A percentile compares a stretch with the other conserved stretches of the same genome.
Evolutionary conservation across 345 rosid genomes (phyloP).

Genomic region (Eucalyptus curtisii): DNA sequence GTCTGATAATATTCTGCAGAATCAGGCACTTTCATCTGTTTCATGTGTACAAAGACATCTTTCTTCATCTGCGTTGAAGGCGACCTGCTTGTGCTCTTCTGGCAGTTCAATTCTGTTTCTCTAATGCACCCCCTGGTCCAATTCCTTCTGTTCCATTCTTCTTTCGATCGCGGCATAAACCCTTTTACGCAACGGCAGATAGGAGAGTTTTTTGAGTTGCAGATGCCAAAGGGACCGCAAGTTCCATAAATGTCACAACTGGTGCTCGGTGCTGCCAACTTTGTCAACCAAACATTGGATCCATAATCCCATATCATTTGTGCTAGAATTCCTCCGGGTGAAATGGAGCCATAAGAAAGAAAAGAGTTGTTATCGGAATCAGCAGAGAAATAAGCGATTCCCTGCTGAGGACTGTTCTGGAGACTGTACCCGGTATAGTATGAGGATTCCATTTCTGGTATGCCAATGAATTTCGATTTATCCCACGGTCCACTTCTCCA

Average conservation of each 20-base stretch:
- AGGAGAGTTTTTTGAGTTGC: too few species aligned
- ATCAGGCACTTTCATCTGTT: too few species aligned
- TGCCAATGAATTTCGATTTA: background rate
- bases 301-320: background rate
- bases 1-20: too few species aligned
- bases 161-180: too few species aligned
- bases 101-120: too few species aligned
- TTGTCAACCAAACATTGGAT: background rate
- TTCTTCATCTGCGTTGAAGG: too few species aligned
- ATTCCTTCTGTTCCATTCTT: too few species aligned
- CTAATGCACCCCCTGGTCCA: too few species aligned
- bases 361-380: conserved; percentile 8
- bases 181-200: too few species aligned
- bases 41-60: too few species aligned
- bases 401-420: background rate
- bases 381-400: background rate
- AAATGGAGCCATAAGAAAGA: background rate
- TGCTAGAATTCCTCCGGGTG: background rate
- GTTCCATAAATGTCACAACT: conserved; percentile 3
- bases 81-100: too few species aligned
- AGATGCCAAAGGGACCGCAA: too few species aligned
- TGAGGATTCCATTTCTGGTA: background rate
- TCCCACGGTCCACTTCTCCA: conserved; percentile 2
- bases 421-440: background rate
- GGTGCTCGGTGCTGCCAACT: background rate